Evolutionary conservation across 208 protist genomes (phyloP), one percentile per base, ranked within the genome.

Genomic region (Crithidia acanthocephali): DNA sequence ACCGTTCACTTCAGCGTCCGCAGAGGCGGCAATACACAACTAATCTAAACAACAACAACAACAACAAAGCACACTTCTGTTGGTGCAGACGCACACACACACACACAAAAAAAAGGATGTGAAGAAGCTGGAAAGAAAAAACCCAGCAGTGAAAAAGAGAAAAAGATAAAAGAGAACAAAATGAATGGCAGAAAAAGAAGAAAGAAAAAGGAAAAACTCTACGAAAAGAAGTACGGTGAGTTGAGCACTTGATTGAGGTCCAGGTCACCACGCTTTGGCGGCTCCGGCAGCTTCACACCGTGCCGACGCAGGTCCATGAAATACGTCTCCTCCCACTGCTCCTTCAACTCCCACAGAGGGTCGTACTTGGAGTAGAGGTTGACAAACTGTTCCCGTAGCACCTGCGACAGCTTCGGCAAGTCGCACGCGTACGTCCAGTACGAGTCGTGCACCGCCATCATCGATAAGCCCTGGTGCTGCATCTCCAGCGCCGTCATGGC

Each of bases 361-460:
- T 97, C 93, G 72, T 95, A 91, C 63, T 91, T 83, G 32, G 79
- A 80, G 91, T 99, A 99, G 18, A 99, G 83, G 27, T 95, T 84
- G 5, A 99, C 90, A 76, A 99, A 99, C 74, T 98, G 82, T 68
- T 99, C 81, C 48, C 98, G 92, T 35, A 99, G 76, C 32, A 99
- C 83, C 48, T 73, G 37, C 68, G 90, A 98, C 80, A 99, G 89
- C 50, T 70, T 23, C 52, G 98, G 97, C 35, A 99, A 79, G 52
- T 97, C 85, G 27, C 84, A 88, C 9, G 98, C 96, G 81, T 99
- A 98, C 8, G 98, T 99, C 98, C 98, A 99, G 86, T 96, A 99
- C 18, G 87, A 97, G 84, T 99, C 99, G 73, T 99, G 98, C 59
- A 99, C 98, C 10, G 98, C 98, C 88, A 99, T 99, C 72, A 96